Conservation (phyloP, 202 grass and related monocot genomes). For the Sporobolus alterniflorus region DNA sequence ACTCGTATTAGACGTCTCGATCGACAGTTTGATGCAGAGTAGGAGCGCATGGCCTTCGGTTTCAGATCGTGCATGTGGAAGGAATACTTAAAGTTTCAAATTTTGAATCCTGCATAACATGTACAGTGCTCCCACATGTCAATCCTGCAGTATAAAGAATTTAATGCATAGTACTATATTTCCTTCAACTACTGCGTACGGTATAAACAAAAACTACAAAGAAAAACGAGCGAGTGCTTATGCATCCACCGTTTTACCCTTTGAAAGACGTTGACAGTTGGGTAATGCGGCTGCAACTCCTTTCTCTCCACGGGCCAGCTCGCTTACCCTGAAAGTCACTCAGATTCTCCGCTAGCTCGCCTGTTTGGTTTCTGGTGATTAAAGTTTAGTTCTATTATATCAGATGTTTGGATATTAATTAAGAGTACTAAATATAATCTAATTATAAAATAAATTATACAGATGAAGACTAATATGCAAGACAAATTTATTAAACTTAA, state of each 20-base stretch:
- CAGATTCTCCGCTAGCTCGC: constrained; percentile 36
- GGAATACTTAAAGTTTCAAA: neutral
- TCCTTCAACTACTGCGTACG: too few relatives aligned
- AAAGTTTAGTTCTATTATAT: constrained; percentile 37
- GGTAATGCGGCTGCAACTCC: constrained; percentile 18
- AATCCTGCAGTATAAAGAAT: too few relatives aligned
- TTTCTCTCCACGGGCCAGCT: constrained; percentile 30
- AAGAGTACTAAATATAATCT: too few relatives aligned
- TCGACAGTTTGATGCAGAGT: constrained; percentile 22
- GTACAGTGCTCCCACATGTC: neutral
- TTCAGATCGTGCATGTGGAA: neutral
- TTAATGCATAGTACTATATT: too few relatives aligned
- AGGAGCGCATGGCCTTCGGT: neutral
- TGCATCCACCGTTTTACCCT: neutral
- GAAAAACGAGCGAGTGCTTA: too few relatives aligned
- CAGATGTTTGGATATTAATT: too few relatives aligned
- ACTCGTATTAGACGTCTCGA: neutral
- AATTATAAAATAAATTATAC: too few relatives aligned
- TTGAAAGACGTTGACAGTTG: constrained; percentile 9
- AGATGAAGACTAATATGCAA: too few relatives aligned
- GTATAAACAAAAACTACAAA: neutral
- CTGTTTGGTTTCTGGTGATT: constrained; percentile 31
- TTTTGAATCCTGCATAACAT: constrained; percentile 7
- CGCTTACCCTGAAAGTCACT: constrained; percentile 21
- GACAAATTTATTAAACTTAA: too few relatives aligned